phyloP scores from a whole-genome alignment of 202 grass and related monocot genomes.

The Sporobolus alterniflorus region DNA sequence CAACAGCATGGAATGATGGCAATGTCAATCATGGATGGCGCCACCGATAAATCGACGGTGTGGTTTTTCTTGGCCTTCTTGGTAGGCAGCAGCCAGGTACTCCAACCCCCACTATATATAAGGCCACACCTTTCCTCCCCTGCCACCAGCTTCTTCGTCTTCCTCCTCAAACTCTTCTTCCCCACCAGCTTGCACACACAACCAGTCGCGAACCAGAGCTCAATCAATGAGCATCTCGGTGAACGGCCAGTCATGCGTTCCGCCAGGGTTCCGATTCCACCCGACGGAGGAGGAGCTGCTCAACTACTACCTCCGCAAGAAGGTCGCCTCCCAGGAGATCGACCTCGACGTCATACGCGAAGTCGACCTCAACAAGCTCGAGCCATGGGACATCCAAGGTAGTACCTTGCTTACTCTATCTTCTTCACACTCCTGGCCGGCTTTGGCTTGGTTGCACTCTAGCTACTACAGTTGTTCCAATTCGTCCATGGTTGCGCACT shows the following conservation, averaged over 20 bases:
- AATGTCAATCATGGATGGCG: constrained; percentile 41
- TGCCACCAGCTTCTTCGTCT: not conserved
- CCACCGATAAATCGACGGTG: not conserved
- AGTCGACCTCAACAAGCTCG: constrained; percentile 98
- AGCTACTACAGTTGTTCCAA: no score
- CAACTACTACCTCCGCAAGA: constrained; percentile 95
- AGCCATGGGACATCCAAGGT: constrained; percentile 99
- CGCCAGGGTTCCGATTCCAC: constrained; percentile 97
- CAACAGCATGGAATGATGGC: constrained; percentile 54
- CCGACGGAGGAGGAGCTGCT: constrained; percentile 97
- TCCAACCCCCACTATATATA: constrained; percentile 47
- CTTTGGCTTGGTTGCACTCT: not conserved
- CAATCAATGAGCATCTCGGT: constrained; percentile 88
- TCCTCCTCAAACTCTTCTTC: not conserved
- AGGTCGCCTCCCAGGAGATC: constrained; percentile 87
- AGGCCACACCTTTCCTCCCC: constrained; percentile 43
- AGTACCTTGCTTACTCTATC: not conserved
- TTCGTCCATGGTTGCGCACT: not conserved
- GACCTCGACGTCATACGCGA: constrained; percentile 97
- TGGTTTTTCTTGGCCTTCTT: constrained; percentile 14
- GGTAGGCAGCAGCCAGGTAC: constrained; percentile 4
- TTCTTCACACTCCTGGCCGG: not conserved
- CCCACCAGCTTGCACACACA: no score
- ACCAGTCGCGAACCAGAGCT: no score
- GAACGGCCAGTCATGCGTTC: constrained; percentile 90